Evolutionary conservation across 305 asterid genomes (phyloP), one percentile per base, ranked within the genome.

Genomic region (Coffea humblotiana): DNA sequence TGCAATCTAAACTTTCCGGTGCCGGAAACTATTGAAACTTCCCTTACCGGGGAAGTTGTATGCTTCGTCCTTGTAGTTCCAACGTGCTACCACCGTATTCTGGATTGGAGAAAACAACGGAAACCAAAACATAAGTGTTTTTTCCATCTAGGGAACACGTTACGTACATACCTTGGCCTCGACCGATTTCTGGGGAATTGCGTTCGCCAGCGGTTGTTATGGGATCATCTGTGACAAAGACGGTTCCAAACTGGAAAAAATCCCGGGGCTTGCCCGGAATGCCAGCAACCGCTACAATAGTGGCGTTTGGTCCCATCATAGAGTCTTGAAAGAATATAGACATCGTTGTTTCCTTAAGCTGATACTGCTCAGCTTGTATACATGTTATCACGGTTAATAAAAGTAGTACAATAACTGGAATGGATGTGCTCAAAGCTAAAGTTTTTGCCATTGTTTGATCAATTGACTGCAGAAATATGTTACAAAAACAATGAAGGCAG

Each of bases 271-370:
- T 0, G 77, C 74, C 54, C 61, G 27, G 40, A 5, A 60, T 72
- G 67, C 67, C 74, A 10, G 73, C 75, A 25, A 82, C 43, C 19
- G 75, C 76, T 12, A 63, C 72, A 11, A 72, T 76, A 14, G 82
- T 74, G 68, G 84, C 75, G 47, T 82, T 82, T 8, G 86, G 77
- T 12, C 86, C 84, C 43, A 40, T 40, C 43, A 40, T 40, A 5
- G 40, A 73, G 43, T 73, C 83, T 70, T 75, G 81, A 49, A 83
- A 79, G 68, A 58, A 70, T 6, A 80, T 25, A 25, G 84, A 65
- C 80, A 82, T 79, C 54, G 47, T 82, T 47, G 88, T 82, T 78
- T 80, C 86, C 67, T 79, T 85, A 29, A 68, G 88, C 23, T 51
- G 82, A 58, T 60, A 74, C 68, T 43, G 49, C 25, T 75, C 65